phyloP scores from a whole-genome alignment of 768 basidiomycete species.

The Rubroboletus pulcherrimus region DNA sequence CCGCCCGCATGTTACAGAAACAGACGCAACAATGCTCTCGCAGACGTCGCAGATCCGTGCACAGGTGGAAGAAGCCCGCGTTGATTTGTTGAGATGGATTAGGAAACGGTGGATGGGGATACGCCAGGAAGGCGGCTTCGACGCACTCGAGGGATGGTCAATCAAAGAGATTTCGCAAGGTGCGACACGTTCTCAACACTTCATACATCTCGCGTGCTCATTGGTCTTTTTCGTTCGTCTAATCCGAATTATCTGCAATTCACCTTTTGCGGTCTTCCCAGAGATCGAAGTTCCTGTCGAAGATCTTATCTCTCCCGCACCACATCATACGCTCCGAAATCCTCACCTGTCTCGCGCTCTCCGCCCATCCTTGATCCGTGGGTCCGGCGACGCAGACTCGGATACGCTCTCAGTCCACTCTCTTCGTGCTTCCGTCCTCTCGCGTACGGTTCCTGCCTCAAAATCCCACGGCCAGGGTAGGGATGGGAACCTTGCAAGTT shows the following conservation, averaged over 20 bases:
- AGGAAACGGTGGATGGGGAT: conserved; percentile 74
- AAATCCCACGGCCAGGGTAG: conserved; percentile 23
- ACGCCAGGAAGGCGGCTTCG: conserved; percentile 76
- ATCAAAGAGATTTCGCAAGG: conserved; percentile 70
- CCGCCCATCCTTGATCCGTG: conserved; percentile 28
- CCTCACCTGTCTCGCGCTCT: conserved; percentile 27
- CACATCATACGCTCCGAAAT: conserved; percentile 25
- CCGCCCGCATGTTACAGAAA: conserved; percentile 58
- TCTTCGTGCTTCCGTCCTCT: conserved; percentile 42
- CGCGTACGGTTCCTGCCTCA: conserved; percentile 26
- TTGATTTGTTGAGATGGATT: conserved; percentile 53
- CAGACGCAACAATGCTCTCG: conserved; percentile 58
- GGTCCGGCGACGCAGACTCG: conserved; percentile 31
- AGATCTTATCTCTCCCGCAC: conserved; percentile 57
- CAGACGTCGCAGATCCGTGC: conserved; percentile 67
- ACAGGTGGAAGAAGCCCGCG: conserved; percentile 67
- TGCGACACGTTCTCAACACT: conserved; percentile 1
- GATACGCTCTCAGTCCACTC: conserved; percentile 46
- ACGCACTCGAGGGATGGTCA: conserved; percentile 79
- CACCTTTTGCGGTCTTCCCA: conserved; percentile 25
- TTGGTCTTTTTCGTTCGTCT: background rate
- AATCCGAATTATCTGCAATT: background rate
- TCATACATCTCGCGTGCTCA: background rate
- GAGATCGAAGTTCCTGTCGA: conserved; percentile 79
- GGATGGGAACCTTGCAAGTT: conserved; percentile 21